A percentile compares a stretch with the other conserved stretches of the same genome.
These are phyloP conservation scores for Raphanus sativus DNA, from an alignment of 345 rosid genomes.

Conservation along the genomic window DNA sequence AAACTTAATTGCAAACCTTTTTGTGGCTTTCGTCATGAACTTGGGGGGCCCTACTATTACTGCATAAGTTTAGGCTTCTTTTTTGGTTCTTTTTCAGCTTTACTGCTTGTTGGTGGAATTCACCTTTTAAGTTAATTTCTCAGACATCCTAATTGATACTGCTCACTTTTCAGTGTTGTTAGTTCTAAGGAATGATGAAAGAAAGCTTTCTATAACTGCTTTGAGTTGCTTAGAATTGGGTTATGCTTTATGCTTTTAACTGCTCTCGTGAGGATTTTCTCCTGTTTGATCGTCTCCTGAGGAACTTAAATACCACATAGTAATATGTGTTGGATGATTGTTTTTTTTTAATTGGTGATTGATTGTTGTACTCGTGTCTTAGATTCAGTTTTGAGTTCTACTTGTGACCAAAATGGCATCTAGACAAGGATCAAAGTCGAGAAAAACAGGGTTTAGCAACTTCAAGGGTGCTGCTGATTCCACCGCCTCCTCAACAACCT, in stretches of 20 bases:
- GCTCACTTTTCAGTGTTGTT: conserved; percentile 15
- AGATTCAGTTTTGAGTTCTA: conserved; percentile 31
- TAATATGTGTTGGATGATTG: background rate
- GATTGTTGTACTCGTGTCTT: conserved; percentile 18
- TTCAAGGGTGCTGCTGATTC: conserved; percentile 72
- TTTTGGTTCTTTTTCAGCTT: conserved; percentile 31
- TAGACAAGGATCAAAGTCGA: conserved; percentile 59
- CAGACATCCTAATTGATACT: conserved; percentile 31
- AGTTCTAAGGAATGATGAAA: background rate
- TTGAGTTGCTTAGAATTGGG: background rate
- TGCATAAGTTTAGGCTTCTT: conserved; percentile 32
- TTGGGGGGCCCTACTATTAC: conserved; percentile 16
- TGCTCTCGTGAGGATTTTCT: background rate
- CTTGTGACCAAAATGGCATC: conserved; percentile 77
- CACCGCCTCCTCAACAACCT: conserved; percentile 81
- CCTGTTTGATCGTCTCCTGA: background rate
- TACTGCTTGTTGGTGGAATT: conserved; percentile 19
- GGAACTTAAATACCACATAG: too few species aligned
- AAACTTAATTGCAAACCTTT: conserved; percentile 1
- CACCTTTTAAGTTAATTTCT: conserved; percentile 9
- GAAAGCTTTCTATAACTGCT: background rate
- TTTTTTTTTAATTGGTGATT: background rate
- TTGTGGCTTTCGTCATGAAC: conserved; percentile 31
- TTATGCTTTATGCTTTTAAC: background rate
- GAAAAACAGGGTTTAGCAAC: conserved; percentile 44